Evolutionary conservation across 2,329 filamentous ascomycete genomes (phyloP).

Genomic region (Xylariales sp.): DNA sequence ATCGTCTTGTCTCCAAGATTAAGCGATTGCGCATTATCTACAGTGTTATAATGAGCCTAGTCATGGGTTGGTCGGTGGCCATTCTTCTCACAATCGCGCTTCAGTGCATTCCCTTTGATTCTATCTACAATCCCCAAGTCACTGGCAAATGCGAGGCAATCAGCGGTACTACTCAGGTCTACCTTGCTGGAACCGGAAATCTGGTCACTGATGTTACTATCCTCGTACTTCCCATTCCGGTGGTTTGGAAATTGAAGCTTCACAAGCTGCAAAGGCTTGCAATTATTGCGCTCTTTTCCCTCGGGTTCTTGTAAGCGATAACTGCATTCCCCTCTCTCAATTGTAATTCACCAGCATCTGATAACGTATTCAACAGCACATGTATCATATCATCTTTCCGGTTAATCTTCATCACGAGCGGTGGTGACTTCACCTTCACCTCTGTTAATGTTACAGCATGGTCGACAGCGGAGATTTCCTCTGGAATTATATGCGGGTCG

Average conservation of each 20-base stretch:
- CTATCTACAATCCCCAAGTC: constrained; percentile 29
- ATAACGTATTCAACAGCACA: constrained; percentile 18
- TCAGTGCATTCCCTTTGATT: no score
- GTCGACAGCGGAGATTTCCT: constrained; percentile 7
- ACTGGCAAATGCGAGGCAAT: constrained; percentile 30
- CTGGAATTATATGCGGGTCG: constrained; percentile 4
- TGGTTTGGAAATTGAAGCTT: constrained; percentile 27
- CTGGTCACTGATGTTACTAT: constrained; percentile 31
- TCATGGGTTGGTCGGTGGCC: no score
- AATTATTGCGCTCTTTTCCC: constrained; percentile 30
- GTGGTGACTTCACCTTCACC: constrained; percentile 30
- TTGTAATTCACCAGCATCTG: not conserved
- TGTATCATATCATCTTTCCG: constrained; percentile 34
- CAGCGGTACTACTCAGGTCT: constrained; percentile 26
- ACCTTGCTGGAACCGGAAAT: constrained; percentile 30
- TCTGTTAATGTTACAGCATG: constrained; percentile 21
- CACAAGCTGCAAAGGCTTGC: constrained; percentile 23
- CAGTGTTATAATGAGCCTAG: no score
- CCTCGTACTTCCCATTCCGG: constrained; percentile 30
- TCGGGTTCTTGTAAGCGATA: constrained; percentile 33
- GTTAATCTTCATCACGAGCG: constrained; percentile 28
- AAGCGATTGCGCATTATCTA: no score
- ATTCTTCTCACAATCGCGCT: no score
- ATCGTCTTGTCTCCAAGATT: no score
- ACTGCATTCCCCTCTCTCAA: not conserved